These are phyloP conservation scores for Citrullus colocynthis DNA, from an alignment of 306 rosid species.

Conservation along the genomic window DNA sequence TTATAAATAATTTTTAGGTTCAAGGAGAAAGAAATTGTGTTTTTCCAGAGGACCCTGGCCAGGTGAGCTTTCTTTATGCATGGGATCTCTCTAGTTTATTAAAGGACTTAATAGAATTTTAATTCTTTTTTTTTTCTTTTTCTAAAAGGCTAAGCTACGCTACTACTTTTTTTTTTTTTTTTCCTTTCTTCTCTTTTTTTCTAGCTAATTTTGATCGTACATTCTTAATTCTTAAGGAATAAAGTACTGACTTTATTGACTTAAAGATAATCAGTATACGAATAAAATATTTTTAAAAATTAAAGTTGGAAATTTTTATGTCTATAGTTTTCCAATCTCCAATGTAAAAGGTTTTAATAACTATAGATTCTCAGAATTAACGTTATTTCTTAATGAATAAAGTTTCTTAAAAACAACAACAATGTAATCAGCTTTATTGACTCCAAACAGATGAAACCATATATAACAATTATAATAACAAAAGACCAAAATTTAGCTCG, in stretches of 20 bases:
- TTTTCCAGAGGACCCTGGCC: slow-evolving; percentile 95
- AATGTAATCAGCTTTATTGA: slow-evolving; percentile 2
- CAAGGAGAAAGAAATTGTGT: slow-evolving; percentile 79
- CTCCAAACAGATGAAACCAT: background rate
- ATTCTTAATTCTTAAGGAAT: background rate
- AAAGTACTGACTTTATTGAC: slow-evolving; percentile 4
- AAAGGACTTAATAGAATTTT: background rate
- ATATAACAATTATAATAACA: too few relatives aligned
- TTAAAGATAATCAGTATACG: background rate
- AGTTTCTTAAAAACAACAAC: slow-evolving; percentile 1
- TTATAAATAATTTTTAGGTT: slow-evolving; percentile 36
- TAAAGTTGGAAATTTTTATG: background rate
- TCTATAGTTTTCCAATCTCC: background rate
- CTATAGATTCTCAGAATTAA: background rate
- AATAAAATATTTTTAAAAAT: background rate
- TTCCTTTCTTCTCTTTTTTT: too few relatives aligned
- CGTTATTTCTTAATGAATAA: background rate
- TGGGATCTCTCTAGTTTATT: background rate
- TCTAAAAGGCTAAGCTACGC: background rate
- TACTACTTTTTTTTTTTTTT: background rate
- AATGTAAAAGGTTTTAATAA: background rate
- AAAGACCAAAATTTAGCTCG: background rate
- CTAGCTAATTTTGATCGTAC: background rate
- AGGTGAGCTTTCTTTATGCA: slow-evolving; percentile 42
- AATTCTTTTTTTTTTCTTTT: background rate